Evolutionary conservation across 2,329 filamentous ascomycete species (phyloP).

Genomic region (Boeremia exigua): DNA sequence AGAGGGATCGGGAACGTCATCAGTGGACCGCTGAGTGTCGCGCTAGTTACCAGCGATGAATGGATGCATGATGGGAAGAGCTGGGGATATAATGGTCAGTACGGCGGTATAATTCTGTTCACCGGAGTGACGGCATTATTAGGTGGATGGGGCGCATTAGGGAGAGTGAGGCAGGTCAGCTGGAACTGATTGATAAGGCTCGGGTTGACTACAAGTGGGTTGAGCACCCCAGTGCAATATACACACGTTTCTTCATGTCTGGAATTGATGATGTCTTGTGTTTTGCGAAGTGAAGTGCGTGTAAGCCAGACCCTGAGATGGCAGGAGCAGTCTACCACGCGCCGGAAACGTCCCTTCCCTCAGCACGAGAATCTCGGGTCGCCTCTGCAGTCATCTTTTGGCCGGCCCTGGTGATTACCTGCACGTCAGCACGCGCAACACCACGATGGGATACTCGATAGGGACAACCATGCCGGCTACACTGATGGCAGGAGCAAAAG

Average conservation of each 20-base stretch:
- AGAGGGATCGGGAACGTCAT: conserved; percentile 58
- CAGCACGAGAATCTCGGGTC: neutral
- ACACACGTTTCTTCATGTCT: neutral
- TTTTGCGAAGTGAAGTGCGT: conserved; percentile 1
- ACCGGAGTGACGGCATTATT: conserved; percentile 45
- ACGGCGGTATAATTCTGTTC: conserved; percentile 49
- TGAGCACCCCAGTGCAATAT: too few relatives aligned
- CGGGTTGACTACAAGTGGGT: too few relatives aligned
- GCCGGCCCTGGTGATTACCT: neutral
- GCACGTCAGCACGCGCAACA: neutral
- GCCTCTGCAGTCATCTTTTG: conserved; percentile 3
- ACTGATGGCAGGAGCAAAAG: neutral
- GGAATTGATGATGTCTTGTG: neutral
- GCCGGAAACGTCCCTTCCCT: neutral
- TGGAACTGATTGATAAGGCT: neutral
- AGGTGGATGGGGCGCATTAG: conserved; percentile 18
- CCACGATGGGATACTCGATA: neutral
- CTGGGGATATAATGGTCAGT: conserved; percentile 48
- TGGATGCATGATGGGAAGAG: conserved; percentile 24
- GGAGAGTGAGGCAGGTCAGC: conserved; percentile 2
- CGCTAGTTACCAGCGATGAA: conserved; percentile 35
- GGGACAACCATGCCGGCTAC: neutral
- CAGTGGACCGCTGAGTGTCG: conserved; percentile 57
- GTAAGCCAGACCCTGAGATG: conserved; percentile 1
- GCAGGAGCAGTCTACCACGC: neutral